These are phyloP conservation scores for Fusarium bulbicola DNA, from an alignment of 2,329 filamentous ascomycete species.

Conservation along the genomic window DNA sequence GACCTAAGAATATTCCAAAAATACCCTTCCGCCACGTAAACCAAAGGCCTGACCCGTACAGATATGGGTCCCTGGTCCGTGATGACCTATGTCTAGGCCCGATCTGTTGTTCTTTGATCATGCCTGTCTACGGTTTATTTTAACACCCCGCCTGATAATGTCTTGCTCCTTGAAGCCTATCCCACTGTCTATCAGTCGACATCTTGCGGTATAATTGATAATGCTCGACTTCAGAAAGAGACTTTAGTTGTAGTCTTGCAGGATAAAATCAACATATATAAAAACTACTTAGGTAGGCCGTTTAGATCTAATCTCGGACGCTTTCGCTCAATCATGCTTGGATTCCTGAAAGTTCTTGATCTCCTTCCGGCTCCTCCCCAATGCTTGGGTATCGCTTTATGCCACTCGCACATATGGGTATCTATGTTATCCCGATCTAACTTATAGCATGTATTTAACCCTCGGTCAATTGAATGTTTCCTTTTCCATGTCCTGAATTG, in stretches of 20 bases:
- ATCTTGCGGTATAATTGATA: background rate
- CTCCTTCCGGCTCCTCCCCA: background rate
- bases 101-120: slow-evolving; percentile 1
- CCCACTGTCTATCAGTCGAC: background rate
- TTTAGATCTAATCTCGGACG: background rate
- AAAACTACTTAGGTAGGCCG: background rate
- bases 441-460: background rate
- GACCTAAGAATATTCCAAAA: slow-evolving; percentile 26
- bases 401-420: slow-evolving; percentile 1
- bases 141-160: background rate
- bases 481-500: slow-evolving; percentile 44
- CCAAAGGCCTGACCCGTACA: background rate
- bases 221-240: background rate
- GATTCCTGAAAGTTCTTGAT: background rate
- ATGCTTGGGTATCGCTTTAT: background rate
- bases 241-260: background rate
- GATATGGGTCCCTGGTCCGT: slow-evolving; percentile 6
- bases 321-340: background rate
- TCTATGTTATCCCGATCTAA: background rate
- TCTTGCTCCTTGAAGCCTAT: background rate
- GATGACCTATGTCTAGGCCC: background rate
- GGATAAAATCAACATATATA: background rate
- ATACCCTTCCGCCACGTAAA: slow-evolving; percentile 6
- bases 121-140: background rate
- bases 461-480: background rate